Conservation (phyloP, 176 grass and related monocot genomes). For the Thalia dealbata region DNA sequence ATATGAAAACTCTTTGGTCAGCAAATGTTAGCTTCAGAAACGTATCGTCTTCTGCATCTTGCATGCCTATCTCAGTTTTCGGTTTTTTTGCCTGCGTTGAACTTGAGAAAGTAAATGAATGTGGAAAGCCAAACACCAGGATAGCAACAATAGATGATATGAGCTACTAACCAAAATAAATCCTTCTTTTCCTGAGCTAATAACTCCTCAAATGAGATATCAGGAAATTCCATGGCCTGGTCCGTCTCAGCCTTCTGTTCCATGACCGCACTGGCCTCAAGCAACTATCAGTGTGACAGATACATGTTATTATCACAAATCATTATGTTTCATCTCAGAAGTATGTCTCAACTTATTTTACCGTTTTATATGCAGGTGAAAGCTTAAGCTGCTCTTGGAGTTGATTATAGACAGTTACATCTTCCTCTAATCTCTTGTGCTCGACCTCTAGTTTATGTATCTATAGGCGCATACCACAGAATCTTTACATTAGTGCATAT, state of each 20-base stretch:
- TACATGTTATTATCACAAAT: background rate
- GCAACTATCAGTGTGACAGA: constrained; percentile 38
- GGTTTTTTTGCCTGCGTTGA: constrained; percentile 44
- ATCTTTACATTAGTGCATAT: background rate
- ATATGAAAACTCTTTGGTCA: background rate
- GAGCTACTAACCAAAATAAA: constrained; percentile 43
- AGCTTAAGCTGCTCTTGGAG: constrained; percentile 58
- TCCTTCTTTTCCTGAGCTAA: constrained; percentile 90
- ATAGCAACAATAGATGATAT: background rate
- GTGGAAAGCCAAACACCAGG: background rate
- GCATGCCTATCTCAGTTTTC: constrained; percentile 45
- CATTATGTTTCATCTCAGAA: background rate
- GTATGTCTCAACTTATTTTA: background rate
- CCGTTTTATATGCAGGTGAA: constrained; percentile 60
- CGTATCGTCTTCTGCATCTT: constrained; percentile 27
- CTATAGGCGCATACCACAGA: constrained; percentile 18
- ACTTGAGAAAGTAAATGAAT: background rate
- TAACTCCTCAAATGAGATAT: constrained; percentile 86
- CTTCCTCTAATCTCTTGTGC: constrained; percentile 63
- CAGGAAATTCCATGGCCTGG: constrained; percentile 27
- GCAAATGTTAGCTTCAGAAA: constrained; percentile 5
- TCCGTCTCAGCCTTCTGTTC: constrained; percentile 24
- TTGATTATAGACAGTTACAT: constrained; percentile 59
- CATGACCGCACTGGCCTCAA: constrained; percentile 31
- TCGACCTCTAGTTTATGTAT: constrained; percentile 66